These are phyloP conservation scores for Colletotrichum eremochloae DNA, from an alignment of 2,329 filamentous ascomycete genomes.

Conservation along the genomic window DNA sequence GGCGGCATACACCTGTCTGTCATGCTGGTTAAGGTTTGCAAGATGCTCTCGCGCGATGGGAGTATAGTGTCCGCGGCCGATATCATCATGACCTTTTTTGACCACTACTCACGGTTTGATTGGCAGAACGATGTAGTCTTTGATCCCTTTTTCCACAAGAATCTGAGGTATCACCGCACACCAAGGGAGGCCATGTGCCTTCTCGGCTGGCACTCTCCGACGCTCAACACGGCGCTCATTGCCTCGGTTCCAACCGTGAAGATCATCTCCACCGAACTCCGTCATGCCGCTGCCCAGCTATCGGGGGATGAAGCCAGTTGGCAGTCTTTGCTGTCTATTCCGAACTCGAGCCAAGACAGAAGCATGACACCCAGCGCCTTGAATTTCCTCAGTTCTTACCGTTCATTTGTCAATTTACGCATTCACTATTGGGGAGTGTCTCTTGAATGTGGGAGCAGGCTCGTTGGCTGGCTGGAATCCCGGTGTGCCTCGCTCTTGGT, in stretches of 20 bases:
- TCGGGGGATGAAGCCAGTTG: slow-evolving; percentile 55
- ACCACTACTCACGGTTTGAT: slow-evolving; percentile 71
- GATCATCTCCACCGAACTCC: slow-evolving; percentile 65
- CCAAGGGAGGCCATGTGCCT: slow-evolving; percentile 73
- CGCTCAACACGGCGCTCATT: slow-evolving; percentile 70
- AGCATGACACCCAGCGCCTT: slow-evolving; percentile 47
- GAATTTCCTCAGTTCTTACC: slow-evolving; percentile 66
- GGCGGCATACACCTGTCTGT: slow-evolving; percentile 75
- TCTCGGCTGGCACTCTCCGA: slow-evolving; percentile 72
- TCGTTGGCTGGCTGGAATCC: slow-evolving; percentile 75
- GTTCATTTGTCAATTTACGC: slow-evolving; percentile 71
- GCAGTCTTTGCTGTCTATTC: slow-evolving; percentile 55
- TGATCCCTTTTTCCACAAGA: slow-evolving; percentile 71
- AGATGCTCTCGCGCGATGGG: slow-evolving; percentile 59
- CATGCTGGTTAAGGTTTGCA: slow-evolving; percentile 71
- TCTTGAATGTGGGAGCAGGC: slow-evolving; percentile 63
- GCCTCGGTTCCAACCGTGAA: slow-evolving; percentile 66
- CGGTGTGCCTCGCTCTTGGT: slow-evolving; percentile 69
- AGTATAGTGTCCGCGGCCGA: slow-evolving; percentile 60
- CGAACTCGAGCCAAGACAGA: not conserved
- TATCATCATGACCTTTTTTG: slow-evolving; percentile 72
- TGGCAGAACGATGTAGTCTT: slow-evolving; percentile 68
- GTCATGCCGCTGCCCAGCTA: slow-evolving; percentile 59
- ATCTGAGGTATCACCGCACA: slow-evolving; percentile 66
- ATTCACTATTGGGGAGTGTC: slow-evolving; percentile 76